phyloP scores from a whole-genome alignment of 768 basidiomycete species.

The Phylloporus arenicola region DNA sequence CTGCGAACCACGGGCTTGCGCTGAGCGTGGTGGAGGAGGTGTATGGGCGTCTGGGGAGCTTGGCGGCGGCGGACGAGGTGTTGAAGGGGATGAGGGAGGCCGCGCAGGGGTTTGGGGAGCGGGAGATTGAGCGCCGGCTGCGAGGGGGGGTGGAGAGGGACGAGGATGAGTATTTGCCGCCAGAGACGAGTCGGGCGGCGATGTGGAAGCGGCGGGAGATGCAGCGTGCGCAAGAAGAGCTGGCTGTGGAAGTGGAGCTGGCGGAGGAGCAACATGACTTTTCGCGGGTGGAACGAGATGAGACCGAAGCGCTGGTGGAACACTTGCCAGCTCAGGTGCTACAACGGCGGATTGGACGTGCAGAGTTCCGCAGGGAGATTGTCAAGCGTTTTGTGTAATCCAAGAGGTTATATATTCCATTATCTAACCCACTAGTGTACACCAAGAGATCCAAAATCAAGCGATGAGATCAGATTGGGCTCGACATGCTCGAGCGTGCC shows the following conservation, averaged over 20 bases:
- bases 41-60: constrained; percentile 29
- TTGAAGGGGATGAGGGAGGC: constrained; percentile 32
- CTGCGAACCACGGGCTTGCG: constrained; percentile 41
- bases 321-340: constrained; percentile 7
- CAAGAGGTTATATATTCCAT: background rate
- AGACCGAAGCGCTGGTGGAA: background rate
- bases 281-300: background rate
- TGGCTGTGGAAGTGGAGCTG: constrained; percentile 9
- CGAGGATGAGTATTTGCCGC: constrained; percentile 20
- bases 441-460: background rate
- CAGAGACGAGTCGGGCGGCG: constrained; percentile 25
- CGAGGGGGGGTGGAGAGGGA: constrained; percentile 11
- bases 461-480: background rate
- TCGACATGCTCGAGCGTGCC: constrained; percentile 7
- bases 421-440: background rate
- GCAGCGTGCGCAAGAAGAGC: background rate
- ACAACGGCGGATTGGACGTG: constrained; percentile 16
- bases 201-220: constrained; percentile 19
- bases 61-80: constrained; percentile 36
- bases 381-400: constrained; percentile 9
- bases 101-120: background rate
- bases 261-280: background rate
- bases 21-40: constrained; percentile 38
- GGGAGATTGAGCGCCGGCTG: constrained; percentile 8
- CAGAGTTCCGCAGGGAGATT: constrained; percentile 8